Base-by-base conservation (phyloP, 1,139 yeast genomes). In the Suhomyces guaymorum region DNA sequence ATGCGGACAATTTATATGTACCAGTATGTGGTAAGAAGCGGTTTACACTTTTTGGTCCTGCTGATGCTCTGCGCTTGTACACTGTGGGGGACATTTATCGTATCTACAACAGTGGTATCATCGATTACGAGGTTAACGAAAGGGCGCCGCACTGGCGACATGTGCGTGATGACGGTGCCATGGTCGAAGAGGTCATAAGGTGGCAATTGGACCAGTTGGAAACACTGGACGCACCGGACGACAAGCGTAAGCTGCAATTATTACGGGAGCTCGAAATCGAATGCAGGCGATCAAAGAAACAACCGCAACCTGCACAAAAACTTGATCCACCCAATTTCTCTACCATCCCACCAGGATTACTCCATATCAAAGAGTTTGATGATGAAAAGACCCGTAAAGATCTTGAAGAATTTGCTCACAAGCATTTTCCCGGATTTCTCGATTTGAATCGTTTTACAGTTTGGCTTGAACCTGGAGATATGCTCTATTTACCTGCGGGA, bases 271-370 rank as follows among this genome's bases (percentile, higher is more conserved):
- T 34, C 47, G 46, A 37, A 19, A 50, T 24, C 9, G 33, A 38
- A 26, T 3, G 15, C 15, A 11, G 15, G 15, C 18, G 31, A 8
- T 22, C 26, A 14, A 28, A 19, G 11, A 49, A 52, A 35, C 46
- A 54, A 30, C 40, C 43, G 17, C 35, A 43, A 2, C 11, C 24
- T 7, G 30, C 23, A 3, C 46, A 53, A 5, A 41, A 48, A 5
- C 27, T 54, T 5, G 85, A 81, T 52, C 92, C 90, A 1, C 88
- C 89, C 0, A 80, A 83, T 10, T 83, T 83, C 48, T 75, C 82
- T 2, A 61, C 49, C 20, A 65, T 82, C 9, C 89, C 88, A 0
- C 85, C 89, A 0, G 61, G 73, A 1, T 59, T 81, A 26, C 57
- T 80, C 2, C 90, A 82, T 50, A 41, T 80, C 11, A 77, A 79